phyloP scores from a whole-genome alignment of 441 rosid species.

The Mallotus japonicus region DNA sequence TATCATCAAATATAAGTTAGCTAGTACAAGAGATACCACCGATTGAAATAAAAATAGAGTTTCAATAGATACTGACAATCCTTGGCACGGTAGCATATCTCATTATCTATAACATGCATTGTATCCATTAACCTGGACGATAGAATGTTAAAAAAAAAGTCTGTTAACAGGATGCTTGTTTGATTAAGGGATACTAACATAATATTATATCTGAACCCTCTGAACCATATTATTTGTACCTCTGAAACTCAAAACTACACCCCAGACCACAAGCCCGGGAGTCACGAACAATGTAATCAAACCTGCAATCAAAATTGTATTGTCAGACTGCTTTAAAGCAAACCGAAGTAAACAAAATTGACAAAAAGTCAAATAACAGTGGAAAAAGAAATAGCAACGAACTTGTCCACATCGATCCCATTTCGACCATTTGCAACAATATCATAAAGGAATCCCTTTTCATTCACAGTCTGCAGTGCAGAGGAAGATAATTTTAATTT shows the following conservation, averaged over 20 bases:
- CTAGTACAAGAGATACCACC: constrained; percentile 6
- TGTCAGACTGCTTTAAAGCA: constrained; percentile 10
- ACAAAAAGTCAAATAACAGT: background rate
- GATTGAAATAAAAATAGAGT: constrained; percentile 10
- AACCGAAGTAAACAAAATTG: background rate
- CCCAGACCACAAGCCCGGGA: constrained; percentile 66
- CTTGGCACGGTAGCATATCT: constrained; percentile 65
- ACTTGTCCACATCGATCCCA: constrained; percentile 80
- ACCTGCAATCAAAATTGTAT: constrained; percentile 34
- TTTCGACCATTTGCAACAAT: constrained; percentile 78
- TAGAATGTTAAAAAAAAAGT: constrained; percentile 13
- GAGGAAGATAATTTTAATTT: constrained; percentile 12
- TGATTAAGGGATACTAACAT: background rate
- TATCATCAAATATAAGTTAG: constrained; percentile 19
- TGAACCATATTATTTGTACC: constrained; percentile 30
- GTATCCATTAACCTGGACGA: constrained; percentile 59
- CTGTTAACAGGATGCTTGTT: background rate
- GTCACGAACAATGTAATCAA: constrained; percentile 71
- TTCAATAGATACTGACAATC: constrained; percentile 53
- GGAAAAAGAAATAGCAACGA: constrained; percentile 19
- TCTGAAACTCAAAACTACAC: constrained; percentile 58
- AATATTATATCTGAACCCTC: background rate
- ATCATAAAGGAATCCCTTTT: constrained; percentile 52
- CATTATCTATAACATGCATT: constrained; percentile 63
- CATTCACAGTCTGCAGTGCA: constrained; percentile 36